Evolutionary conservation across 352 stramenopile species (phyloP).

Genomic region (Lagenidium giganteum): DNA sequence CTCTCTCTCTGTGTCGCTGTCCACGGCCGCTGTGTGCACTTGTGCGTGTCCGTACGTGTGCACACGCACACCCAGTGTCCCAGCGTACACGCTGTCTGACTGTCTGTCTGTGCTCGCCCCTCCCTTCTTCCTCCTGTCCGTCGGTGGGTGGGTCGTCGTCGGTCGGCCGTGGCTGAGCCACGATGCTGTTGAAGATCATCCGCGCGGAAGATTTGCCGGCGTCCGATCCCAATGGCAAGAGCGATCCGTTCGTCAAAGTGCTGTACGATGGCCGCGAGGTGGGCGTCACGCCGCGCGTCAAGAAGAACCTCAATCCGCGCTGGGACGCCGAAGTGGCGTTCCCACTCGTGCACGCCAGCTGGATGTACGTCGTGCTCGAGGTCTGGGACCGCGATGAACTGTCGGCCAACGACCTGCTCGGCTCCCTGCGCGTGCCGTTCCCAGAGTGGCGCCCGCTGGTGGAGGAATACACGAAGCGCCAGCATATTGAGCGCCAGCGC

Average conservation of each 20-base stretch:
- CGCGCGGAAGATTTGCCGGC: conserved; percentile 67
- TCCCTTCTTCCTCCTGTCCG: no score
- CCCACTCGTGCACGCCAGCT: conserved; percentile 40
- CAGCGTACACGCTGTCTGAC: no score
- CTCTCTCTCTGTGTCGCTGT: no score
- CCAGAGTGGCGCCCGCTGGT: conserved; percentile 56
- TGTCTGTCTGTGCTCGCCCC: no score
- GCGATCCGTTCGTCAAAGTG: conserved; percentile 72
- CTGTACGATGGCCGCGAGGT: conserved; percentile 75
- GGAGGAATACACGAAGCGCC: conserved; percentile 30
- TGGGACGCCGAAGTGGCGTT: conserved; percentile 68
- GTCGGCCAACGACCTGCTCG: conserved; percentile 57
- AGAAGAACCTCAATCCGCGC: conserved; percentile 62
- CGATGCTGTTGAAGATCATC: conserved; percentile 70
- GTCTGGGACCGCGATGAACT: conserved; percentile 73
- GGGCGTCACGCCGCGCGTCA: conserved; percentile 59
- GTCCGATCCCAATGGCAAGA: conserved; percentile 52
- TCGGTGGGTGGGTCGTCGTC: no score
- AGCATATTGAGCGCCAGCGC: conserved; percentile 25
- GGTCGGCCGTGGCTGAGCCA: no score
- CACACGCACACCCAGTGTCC: no score
- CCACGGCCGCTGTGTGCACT: no score
- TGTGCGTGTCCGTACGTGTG: no score
- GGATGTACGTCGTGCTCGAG: conserved; percentile 70
- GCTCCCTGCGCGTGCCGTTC: conserved; percentile 63